Conservation (phyloP, 495 filamentous ascomycete species). For the Lichina pygmaea region DNA sequence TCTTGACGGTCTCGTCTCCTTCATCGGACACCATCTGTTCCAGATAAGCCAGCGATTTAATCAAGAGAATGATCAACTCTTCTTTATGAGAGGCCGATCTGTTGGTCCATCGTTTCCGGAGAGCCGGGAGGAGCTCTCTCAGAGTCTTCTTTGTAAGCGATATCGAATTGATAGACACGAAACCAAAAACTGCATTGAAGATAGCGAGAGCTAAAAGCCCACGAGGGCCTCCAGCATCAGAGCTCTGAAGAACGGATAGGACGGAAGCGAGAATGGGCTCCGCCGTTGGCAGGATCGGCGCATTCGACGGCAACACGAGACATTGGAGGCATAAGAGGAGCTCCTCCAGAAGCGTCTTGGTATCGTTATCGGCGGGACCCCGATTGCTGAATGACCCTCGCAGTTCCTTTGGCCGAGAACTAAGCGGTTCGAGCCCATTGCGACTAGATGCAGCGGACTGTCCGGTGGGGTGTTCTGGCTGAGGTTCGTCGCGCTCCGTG, state of each 20-base stretch:
- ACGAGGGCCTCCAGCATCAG: constrained; percentile 26
- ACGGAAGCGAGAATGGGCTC: constrained; percentile 28
- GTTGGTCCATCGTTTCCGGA: constrained; percentile 46
- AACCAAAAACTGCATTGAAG: constrained; percentile 42
- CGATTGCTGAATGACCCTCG: not conserved
- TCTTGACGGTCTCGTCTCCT: constrained; percentile 8
- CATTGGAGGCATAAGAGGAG: constrained; percentile 37
- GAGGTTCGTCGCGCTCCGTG: not conserved
- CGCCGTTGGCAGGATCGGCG: constrained; percentile 33
- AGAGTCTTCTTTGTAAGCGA: constrained; percentile 28
- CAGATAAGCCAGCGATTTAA: constrained; percentile 33
- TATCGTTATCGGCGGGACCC: not conserved
- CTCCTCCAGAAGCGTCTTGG: constrained; percentile 20
- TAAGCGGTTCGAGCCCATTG: not conserved
- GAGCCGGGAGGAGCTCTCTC: constrained; percentile 35
- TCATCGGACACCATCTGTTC: constrained; percentile 15
- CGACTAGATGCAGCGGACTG: not conserved
- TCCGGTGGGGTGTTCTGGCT: not conserved
- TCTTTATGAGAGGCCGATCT: constrained; percentile 35
- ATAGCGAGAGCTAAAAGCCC: constrained; percentile 46
- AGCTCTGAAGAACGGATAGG: constrained; percentile 33
- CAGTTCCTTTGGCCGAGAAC: not conserved
- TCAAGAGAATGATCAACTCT: constrained; percentile 45
- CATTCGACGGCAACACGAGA: constrained; percentile 40
- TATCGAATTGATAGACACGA: constrained; percentile 37